Evolutionary conservation across 306 rosid genomes (phyloP).

Genomic region (Mimosa pudica): DNA sequence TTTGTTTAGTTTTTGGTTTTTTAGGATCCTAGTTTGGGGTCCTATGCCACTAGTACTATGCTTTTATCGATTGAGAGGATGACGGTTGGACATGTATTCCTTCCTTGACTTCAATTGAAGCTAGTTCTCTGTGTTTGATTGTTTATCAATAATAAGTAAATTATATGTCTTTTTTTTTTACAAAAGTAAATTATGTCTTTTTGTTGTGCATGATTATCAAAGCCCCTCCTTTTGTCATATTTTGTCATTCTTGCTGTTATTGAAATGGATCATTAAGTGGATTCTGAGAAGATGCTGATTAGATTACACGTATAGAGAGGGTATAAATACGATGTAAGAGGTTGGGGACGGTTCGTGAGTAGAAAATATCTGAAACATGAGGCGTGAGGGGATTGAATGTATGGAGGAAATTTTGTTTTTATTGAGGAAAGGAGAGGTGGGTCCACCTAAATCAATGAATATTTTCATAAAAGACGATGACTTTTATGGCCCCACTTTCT

Average conservation of each 20-base stretch:
- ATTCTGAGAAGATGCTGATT: background rate
- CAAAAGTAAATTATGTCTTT: background rate
- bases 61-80: slow-evolving; percentile 40
- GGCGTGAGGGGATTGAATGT: background rate
- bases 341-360: background rate
- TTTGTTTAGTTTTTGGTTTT: background rate
- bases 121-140: background rate
- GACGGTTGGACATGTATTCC: slow-evolving; percentile 34
- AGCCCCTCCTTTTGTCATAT: background rate
- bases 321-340: background rate
- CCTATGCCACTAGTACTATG: background rate
- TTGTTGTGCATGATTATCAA: background rate
- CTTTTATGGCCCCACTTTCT: slow-evolving; percentile 30
- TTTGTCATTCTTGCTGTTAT: background rate
- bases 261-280: background rate
- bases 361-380: slow-evolving; percentile 32
- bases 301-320: background rate
- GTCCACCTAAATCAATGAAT: slow-evolving; percentile 16
- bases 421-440: slow-evolving; percentile 26
- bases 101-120: slow-evolving; percentile 49
- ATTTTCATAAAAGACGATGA: background rate
- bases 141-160: background rate
- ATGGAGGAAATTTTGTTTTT: slow-evolving; percentile 27
- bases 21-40: slow-evolving; percentile 7
- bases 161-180: background rate